Evolutionary conservation across 2,329 filamentous ascomycete species (phyloP).

Genomic region (Aureobasidium namibiae): DNA sequence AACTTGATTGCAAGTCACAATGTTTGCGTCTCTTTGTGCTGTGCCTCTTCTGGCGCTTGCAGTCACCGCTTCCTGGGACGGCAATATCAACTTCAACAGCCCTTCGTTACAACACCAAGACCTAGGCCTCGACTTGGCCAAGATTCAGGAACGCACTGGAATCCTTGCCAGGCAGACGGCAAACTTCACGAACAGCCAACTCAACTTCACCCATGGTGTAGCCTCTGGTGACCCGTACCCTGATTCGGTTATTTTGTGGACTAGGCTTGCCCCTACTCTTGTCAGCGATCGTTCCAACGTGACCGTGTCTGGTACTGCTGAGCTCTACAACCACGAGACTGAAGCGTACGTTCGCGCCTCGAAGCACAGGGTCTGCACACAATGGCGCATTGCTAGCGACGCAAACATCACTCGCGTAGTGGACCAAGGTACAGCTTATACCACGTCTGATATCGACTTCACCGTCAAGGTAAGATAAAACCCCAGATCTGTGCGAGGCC

Average conservation of each 20-base stretch:
- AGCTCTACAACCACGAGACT: constrained; percentile 46
- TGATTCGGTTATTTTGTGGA: constrained; percentile 35
- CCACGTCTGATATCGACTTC: constrained; percentile 65
- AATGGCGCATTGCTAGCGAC: constrained; percentile 53
- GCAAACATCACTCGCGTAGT: constrained; percentile 40
- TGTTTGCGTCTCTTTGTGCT: background rate
- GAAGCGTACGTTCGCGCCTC: constrained; percentile 49
- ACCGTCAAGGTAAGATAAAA: constrained; percentile 54
- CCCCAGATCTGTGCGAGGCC: background rate
- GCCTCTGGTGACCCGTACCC: constrained; percentile 39
- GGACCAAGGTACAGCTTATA: constrained; percentile 54
- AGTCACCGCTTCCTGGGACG: background rate
- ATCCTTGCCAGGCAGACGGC: constrained; percentile 13
- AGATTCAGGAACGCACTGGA: constrained; percentile 1
- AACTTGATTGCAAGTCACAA: background rate
- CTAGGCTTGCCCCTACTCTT: constrained; percentile 30
- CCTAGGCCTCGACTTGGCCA: background rate
- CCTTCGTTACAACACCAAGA: background rate
- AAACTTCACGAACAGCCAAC: constrained; percentile 36
- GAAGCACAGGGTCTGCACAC: constrained; percentile 51
- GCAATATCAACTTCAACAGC: background rate
- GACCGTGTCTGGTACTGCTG: constrained; percentile 49
- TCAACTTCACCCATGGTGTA: constrained; percentile 58
- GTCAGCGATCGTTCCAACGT: constrained; percentile 35
- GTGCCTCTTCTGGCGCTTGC: background rate